phyloP scores from a whole-genome alignment of 371 early-diverging fungal species.

The Sporodiniella umbellata region DNA sequence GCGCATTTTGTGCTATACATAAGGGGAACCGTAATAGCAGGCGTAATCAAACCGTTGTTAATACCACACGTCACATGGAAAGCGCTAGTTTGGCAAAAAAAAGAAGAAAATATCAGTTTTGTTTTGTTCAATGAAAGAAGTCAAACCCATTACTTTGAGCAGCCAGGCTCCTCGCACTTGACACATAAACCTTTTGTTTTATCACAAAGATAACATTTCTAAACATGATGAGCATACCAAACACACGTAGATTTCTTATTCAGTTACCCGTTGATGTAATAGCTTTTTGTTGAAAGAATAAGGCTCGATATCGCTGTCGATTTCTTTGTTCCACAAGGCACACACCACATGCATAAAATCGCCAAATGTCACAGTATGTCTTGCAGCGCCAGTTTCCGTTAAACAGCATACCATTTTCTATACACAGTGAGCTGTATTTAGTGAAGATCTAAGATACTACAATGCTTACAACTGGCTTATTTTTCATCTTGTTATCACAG shows the following conservation, averaged over 20 bases:
- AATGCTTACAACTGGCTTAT: slow-evolving; percentile 40
- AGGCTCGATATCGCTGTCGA: slow-evolving; percentile 37
- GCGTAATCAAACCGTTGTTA: slow-evolving; percentile 19
- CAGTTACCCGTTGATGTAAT: slow-evolving; percentile 22
- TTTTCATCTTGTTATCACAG: slow-evolving; percentile 38
- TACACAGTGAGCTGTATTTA: too few species aligned
- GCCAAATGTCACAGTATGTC: slow-evolving; percentile 45
- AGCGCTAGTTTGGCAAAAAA: too few species aligned
- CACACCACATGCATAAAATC: slow-evolving; percentile 60
- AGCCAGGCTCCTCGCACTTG: slow-evolving; percentile 28
- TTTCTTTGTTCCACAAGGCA: slow-evolving; percentile 47
- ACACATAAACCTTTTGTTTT: slow-evolving; percentile 33
- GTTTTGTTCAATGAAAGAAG: too few species aligned
- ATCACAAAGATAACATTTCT: slow-evolving; percentile 32
- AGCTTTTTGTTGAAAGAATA: slow-evolving; percentile 26
- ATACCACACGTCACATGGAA: slow-evolving; percentile 37
- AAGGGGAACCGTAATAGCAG: slow-evolving; percentile 9
- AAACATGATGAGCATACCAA: too few species aligned
- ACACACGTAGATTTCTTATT: too few species aligned
- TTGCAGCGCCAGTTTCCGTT: slow-evolving; percentile 45
- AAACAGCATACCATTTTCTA: slow-evolving; percentile 56
- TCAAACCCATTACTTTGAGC: slow-evolving; percentile 23
- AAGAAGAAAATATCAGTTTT: too few species aligned
- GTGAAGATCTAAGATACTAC: too few species aligned
- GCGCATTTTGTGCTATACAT: slow-evolving; percentile 10